Base-by-base conservation (phyloP, 441 rosid genomes). In the Corymbia calophylla region DNA sequence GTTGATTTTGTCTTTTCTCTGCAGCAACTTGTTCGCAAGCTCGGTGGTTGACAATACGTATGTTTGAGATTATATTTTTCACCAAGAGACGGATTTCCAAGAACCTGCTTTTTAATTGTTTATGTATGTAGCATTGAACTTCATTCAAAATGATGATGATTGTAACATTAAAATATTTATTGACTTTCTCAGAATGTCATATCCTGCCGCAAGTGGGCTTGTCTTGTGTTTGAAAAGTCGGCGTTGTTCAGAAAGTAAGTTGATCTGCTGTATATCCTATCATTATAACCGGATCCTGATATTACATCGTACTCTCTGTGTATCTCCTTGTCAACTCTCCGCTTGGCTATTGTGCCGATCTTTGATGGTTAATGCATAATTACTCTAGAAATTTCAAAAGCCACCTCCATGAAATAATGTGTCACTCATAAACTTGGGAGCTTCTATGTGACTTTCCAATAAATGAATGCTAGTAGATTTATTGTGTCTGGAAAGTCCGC, bases 11-110 rank as follows among this genome's bases (percentile, higher is more conserved):
- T 84, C 31, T 44, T 51, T 85, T 64, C 13, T 48, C 35, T 51
- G 6, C 87, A 89, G 90, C 81, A 89, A 89, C 87, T 84, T 89
- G 87, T 89, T 89, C 18, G 31, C 88, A 47, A 89, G 82, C 88
- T 49, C 88, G 8, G 60, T 62, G 14, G 87, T 44, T 5, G 54
- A 49, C 58, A 85, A 89, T 84, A 48, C 5, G 90, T 89, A 64
- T n/a, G 90, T 60, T 23, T 60, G 82, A 49, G 60, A 84, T 86
- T 47, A 32, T 21, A 29, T 6, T 60, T 64, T 15, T 64, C 70
- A 29, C 35, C 9, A 15, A 64, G 70, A 7, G 19, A n/a, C 70
- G 1, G 70, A 15, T 16, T n/a, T 64, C 70, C 70, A n/a, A n/a
- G 70, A 18, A n/a, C 70, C 35, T 64, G 19, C 35, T n/a, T 64